Conservation (phyloP, 139 green algal genomes). For the Mychonastes homosphaera region DNA sequence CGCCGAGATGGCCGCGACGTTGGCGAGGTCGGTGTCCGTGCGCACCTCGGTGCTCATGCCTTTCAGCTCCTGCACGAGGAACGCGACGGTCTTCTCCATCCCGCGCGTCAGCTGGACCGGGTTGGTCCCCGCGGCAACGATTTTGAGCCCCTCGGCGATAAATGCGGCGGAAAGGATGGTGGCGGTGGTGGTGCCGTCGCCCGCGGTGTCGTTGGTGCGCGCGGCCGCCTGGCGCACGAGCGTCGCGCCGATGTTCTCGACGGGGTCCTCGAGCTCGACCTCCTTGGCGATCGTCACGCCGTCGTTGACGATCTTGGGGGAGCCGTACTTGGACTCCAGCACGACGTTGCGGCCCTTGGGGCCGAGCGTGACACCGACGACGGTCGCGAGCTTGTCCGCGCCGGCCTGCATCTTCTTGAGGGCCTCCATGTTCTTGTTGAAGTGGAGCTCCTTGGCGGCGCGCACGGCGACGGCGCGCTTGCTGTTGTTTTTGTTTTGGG, state of each 20-base stretch:
- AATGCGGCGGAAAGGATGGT: constrained; percentile 94
- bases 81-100: constrained; percentile 59
- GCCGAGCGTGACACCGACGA: constrained; percentile 98
- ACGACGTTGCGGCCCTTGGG: constrained; percentile 99
- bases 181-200: constrained; percentile 97
- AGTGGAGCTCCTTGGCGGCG: constrained; percentile 97
- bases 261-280: constrained; percentile 96
- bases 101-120: constrained; percentile 89
- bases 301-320: constrained; percentile 98
- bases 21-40: constrained; percentile 66
- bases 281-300: constrained; percentile 90
- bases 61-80: constrained; percentile 78
- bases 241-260: constrained; percentile 99
- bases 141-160: constrained; percentile 93
- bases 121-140: constrained; percentile 88
- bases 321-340: constrained; percentile 98
- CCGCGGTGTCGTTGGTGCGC: constrained; percentile 95
- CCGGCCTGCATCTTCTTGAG: constrained; percentile 95
- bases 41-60: constrained; percentile 62
- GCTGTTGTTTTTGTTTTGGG: too few species aligned
- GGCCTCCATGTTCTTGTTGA: constrained; percentile 94
- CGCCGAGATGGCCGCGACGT: constrained; percentile 91
- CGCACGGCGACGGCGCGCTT: constrained; percentile 30
- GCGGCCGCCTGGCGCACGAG: constrained; percentile 88
- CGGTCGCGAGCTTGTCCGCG: constrained; percentile 94